Conservation (phyloP, 805 yeast species). For the Candida railenensis region DNA sequence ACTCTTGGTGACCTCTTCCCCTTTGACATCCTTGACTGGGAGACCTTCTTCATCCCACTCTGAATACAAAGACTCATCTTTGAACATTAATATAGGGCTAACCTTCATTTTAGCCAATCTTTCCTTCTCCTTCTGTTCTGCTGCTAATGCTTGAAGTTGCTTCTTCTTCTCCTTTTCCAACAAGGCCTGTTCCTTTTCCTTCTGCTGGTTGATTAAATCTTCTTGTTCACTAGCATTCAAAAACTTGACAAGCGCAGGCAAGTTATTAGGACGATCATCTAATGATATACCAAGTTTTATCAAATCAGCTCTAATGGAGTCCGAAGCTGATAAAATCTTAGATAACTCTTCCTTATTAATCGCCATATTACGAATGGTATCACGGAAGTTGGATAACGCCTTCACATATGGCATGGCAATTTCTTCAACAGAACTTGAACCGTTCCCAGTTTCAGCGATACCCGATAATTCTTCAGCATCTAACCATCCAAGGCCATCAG, state of each 20-base stretch:
- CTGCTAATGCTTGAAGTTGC: constrained; percentile 46
- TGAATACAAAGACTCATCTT: constrained; percentile 49
- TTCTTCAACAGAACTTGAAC: constrained; percentile 52
- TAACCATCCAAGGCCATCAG: constrained; percentile 81
- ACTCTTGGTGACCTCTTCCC: constrained; percentile 85
- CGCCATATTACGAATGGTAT: constrained; percentile 72
- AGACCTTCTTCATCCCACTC: constrained; percentile 86
- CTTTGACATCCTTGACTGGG: constrained; percentile 73
- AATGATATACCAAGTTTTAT: constrained; percentile 76
- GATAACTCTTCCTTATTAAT: constrained; percentile 54
- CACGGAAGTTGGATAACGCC: constrained; percentile 77
- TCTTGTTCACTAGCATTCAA: constrained; percentile 66
- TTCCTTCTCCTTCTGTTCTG: constrained; percentile 64
- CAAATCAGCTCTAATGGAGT: constrained; percentile 68
- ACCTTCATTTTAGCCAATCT: constrained; percentile 64
- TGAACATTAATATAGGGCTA: constrained; percentile 74
- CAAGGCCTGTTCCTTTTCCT: constrained; percentile 58
- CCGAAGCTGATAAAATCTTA: constrained; percentile 66
- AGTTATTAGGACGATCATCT: constrained; percentile 81
- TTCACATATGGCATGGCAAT: constrained; percentile 77
- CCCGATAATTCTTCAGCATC: constrained; percentile 27
- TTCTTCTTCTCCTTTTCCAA: constrained; percentile 60
- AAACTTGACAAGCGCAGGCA: constrained; percentile 81
- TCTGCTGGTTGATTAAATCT: constrained; percentile 61
- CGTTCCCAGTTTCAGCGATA: constrained; percentile 11